Evolutionary conservation across 805 yeast genomes (phyloP).

Genomic region (Candida adriatica): DNA sequence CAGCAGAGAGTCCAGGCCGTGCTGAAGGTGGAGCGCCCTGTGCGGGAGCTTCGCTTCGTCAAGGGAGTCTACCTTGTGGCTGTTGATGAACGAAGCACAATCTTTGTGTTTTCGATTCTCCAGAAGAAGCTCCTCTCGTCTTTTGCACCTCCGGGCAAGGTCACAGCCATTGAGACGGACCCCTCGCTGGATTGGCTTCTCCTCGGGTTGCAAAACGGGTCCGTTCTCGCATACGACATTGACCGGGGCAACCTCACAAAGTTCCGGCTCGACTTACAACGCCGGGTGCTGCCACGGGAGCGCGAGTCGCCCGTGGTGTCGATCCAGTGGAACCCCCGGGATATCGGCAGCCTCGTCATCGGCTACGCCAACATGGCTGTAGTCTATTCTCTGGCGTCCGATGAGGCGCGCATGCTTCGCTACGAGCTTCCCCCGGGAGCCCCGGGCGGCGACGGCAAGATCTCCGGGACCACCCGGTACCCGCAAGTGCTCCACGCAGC

Average conservation of each 20-base stretch:
- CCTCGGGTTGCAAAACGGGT: constrained; percentile 75
- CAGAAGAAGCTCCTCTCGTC: constrained; percentile 54
- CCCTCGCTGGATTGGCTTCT: constrained; percentile 86
- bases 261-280: constrained; percentile 63
- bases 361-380: constrained; percentile 67
- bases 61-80: constrained; percentile 80
- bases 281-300: constrained; percentile 54
- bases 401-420: constrained; percentile 49
- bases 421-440: constrained; percentile 63
- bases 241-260: constrained; percentile 69
- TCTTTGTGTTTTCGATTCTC: constrained; percentile 66
- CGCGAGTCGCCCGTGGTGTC: constrained; percentile 58
- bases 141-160: constrained; percentile 54
- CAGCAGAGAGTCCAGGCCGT: constrained; percentile 72
- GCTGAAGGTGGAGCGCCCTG: constrained; percentile 41
- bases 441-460: constrained; percentile 56
- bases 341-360: constrained; percentile 69
- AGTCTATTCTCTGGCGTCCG: constrained; percentile 57
- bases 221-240: constrained; percentile 65
- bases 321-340: constrained; percentile 83
- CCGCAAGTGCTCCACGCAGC: constrained; percentile 46
- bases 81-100: constrained; percentile 50
- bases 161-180: constrained; percentile 70
- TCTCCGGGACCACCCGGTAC: constrained; percentile 25
- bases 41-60: constrained; percentile 56